phyloP scores from a whole-genome alignment of 2,329 filamentous ascomycete species.

The Exophiala xenobiotica region DNA sequence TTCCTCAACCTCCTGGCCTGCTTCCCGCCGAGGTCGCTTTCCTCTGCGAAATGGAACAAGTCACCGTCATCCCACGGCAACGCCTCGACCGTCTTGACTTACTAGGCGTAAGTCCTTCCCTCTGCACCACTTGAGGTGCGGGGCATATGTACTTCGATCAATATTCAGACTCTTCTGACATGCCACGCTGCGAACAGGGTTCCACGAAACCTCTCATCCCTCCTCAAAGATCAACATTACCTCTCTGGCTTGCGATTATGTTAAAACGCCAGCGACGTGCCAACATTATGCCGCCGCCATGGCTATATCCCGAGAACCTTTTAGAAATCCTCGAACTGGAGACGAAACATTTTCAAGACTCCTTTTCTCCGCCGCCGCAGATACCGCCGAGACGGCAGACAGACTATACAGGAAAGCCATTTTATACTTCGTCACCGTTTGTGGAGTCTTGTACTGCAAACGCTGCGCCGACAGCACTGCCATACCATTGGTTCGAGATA shows the following conservation, averaged over 20 bases:
- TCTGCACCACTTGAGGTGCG: constrained; percentile 32
- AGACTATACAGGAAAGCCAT: constrained; percentile 42
- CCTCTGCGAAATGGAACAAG: constrained; percentile 94
- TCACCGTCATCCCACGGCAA: constrained; percentile 89
- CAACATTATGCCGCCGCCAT: constrained; percentile 87
- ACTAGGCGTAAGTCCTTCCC: constrained; percentile 67
- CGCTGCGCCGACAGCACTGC: constrained; percentile 68
- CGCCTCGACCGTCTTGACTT: constrained; percentile 81
- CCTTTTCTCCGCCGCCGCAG: constrained; percentile 76
- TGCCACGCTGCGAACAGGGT: constrained; percentile 58
- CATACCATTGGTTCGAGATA: constrained; percentile 94
- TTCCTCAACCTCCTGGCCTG: constrained; percentile 64
- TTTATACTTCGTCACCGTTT: constrained; percentile 68
- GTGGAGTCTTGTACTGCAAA: constrained; percentile 70
- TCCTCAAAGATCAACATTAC: constrained; percentile 74
- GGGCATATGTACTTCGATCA: constrained; percentile 7
- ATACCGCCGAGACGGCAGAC: constrained; percentile 34
- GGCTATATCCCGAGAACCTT: constrained; percentile 77
- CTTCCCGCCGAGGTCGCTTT: constrained; percentile 89
- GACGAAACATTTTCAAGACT: constrained; percentile 66
- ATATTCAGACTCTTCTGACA: background rate
- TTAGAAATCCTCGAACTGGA: constrained; percentile 77
- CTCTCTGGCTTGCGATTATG: constrained; percentile 91
- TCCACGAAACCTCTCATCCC: constrained; percentile 73
- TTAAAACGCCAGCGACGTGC: constrained; percentile 92